phyloP scores from a whole-genome alignment of 495 filamentous ascomycete species.

The Chaetomium cochliodes region DNA sequence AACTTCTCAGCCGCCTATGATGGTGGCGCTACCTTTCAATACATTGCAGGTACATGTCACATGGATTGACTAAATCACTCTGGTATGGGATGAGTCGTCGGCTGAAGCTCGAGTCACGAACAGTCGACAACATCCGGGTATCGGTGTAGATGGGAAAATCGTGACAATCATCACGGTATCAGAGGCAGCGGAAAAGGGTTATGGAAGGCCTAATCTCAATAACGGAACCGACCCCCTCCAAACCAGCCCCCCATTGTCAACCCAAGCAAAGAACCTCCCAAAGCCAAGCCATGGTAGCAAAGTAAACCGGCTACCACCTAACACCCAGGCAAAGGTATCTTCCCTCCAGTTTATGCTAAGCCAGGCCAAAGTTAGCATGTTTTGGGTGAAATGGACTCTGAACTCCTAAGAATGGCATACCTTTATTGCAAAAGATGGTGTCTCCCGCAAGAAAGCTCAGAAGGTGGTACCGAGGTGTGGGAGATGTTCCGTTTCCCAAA shows the following conservation, averaged over 20 bases:
- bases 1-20: too few species aligned
- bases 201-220: neutral
- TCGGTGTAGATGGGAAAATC: neutral
- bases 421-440: constrained; percentile 8
- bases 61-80: neutral
- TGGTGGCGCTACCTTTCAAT: too few species aligned
- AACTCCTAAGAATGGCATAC: neutral
- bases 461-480: neutral
- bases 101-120: neutral
- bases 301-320: neutral
- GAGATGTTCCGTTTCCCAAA: neutral
- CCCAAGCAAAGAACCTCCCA: neutral
- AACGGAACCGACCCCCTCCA: neutral
- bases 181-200: neutral
- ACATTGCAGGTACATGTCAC: too few species aligned
- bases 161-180: neutral
- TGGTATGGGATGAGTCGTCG: neutral
- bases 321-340: neutral
- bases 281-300: neutral
- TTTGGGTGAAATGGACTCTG: neutral
- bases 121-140: neutral
- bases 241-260: neutral
- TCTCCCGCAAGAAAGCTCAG: neutral
- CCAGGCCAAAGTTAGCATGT: neutral
- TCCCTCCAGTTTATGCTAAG: constrained; percentile 1